These are phyloP conservation scores for Leptodontidium sp. DNA, from an alignment of 2,329 filamentous ascomycete genomes.

Conservation along the genomic window DNA sequence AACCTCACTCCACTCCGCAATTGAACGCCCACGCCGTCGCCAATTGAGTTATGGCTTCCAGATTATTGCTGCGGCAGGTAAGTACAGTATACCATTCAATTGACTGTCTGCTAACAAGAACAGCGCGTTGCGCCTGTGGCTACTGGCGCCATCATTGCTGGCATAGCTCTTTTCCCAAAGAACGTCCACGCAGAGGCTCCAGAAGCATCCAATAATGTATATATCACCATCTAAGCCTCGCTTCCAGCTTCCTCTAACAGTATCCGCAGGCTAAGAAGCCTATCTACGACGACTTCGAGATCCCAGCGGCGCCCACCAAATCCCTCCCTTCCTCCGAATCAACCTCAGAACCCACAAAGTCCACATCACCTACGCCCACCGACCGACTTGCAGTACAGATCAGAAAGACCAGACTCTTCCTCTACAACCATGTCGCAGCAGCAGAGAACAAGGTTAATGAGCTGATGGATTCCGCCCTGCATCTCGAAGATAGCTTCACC, in stretches of 20 bases:
- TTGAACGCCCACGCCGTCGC: slow-evolving; percentile 37
- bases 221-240: slow-evolving; percentile 14
- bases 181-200: slow-evolving; percentile 58
- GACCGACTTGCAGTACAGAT: slow-evolving; percentile 88
- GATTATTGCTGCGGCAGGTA: slow-evolving; percentile 61
- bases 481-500: slow-evolving; percentile 89
- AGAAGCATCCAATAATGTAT: slow-evolving; percentile 39
- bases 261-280: slow-evolving; percentile 64
- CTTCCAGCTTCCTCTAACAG: slow-evolving; percentile 21
- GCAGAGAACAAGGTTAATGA: slow-evolving; percentile 86
- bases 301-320: slow-evolving; percentile 45
- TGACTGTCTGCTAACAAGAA: slow-evolving; percentile 32
- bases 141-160: slow-evolving; percentile 51
- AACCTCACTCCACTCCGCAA: slow-evolving; percentile 34
- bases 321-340: slow-evolving; percentile 33
- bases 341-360: slow-evolving; percentile 43
- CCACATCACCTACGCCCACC: slow-evolving; percentile 76
- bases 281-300: slow-evolving; percentile 79
- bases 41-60: slow-evolving; percentile 58
- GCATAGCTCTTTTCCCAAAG: slow-evolving; percentile 55
- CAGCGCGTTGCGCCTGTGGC: slow-evolving; percentile 59
- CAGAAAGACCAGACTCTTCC: slow-evolving; percentile 78
- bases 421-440: slow-evolving; percentile 77
- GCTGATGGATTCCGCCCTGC: slow-evolving; percentile 80
- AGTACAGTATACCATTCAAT: slow-evolving; percentile 38